phyloP scores from a whole-genome alignment of 169 alveolate genomes.

The Plasmodium cynomolgi region DNA sequence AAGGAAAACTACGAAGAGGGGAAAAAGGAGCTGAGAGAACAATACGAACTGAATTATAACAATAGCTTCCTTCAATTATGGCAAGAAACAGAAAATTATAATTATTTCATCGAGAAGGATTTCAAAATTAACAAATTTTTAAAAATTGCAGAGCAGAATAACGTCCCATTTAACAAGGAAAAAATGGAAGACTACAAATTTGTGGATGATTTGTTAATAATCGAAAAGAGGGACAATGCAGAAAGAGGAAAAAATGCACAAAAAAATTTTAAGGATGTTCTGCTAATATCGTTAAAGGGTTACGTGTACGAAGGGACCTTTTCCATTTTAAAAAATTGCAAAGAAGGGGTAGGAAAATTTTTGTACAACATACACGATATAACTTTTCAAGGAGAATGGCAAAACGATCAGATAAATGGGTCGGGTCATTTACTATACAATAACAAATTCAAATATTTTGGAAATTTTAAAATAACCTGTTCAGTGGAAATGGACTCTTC shows the following conservation, averaged over 20 bases:
- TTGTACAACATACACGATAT: constrained; percentile 29
- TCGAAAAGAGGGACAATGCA: constrained; percentile 29
- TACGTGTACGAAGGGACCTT: constrained; percentile 66
- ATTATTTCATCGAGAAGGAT: constrained; percentile 62
- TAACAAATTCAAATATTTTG: constrained; percentile 68
- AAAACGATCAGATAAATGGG: constrained; percentile 71
- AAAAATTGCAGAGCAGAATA: constrained; percentile 64
- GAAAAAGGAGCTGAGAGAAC: constrained; percentile 38
- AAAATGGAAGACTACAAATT: constrained; percentile 32
- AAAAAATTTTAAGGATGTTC: constrained; percentile 33
- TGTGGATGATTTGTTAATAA: constrained; percentile 64
- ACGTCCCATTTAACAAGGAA: constrained; percentile 38
- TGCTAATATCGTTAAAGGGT: constrained; percentile 72
- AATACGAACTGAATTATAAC: constrained; percentile 44
- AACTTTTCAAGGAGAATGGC: constrained; percentile 73
- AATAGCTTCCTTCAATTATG: constrained; percentile 22
- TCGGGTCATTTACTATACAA: constrained; percentile 59
- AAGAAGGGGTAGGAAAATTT: constrained; percentile 70
- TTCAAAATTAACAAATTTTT: constrained; percentile 54
- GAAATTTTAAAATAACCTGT: constrained; percentile 63
- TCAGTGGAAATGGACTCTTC: constrained; percentile 51
- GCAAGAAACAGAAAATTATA: constrained; percentile 50
- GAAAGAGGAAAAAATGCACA: constrained; percentile 1
- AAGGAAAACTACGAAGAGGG: constrained; percentile 69
- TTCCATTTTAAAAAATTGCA: constrained; percentile 51